Conservation (phyloP, 2,329 filamentous ascomycete species). For the Tolypocladium amazonense region DNA sequence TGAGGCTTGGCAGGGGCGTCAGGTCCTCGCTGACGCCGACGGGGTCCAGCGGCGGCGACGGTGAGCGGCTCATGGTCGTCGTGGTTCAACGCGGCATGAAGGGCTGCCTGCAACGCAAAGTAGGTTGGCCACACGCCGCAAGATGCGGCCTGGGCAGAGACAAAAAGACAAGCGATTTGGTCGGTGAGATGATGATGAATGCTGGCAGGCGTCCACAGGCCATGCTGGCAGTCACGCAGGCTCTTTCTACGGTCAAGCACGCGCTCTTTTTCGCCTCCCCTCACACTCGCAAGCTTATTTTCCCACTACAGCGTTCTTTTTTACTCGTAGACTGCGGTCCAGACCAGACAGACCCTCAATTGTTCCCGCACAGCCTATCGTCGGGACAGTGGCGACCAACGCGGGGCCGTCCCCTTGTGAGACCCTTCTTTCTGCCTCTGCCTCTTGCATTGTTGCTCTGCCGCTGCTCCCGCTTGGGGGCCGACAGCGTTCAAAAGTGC, state of each 20-base stretch:
- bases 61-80: constrained; percentile 17
- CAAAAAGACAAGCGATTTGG: neutral
- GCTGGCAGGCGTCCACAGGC: neutral
- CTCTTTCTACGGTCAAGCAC: neutral
- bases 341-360: neutral
- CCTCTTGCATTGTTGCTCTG: neutral
- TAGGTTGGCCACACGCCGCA: neutral
- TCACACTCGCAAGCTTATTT: neutral
- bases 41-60: constrained; percentile 40
- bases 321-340: neutral
- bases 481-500: neutral
- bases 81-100: neutral
- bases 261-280: neutral
- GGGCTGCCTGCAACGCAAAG: neutral
- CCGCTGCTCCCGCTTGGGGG: neutral
- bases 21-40: constrained; percentile 43
- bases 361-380: neutral
- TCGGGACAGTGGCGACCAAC: neutral
- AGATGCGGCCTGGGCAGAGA: neutral
- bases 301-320: neutral
- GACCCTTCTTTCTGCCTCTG: no score
- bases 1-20: constrained; percentile 49
- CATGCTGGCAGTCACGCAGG: neutral
- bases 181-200: neutral
- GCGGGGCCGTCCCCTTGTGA: neutral